These are phyloP conservation scores for Elongisporangium undulatum DNA, from an alignment of 352 stramenopile species.

Conservation along the genomic window DNA sequence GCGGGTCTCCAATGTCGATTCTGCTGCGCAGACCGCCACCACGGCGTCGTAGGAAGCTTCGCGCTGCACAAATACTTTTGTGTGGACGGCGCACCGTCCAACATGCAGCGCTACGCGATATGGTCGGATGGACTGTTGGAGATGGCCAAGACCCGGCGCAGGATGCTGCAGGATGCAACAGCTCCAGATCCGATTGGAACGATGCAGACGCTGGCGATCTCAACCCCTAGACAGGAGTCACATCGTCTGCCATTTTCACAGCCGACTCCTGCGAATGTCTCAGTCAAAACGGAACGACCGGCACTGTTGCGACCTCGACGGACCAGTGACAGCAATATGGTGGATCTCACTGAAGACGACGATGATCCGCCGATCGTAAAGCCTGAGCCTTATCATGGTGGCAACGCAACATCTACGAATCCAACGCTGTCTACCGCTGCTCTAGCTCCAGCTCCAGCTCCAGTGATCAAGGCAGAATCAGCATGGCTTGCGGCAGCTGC, in stretches of 20 bases:
- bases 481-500: neutral
- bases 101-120: conserved; percentile 34
- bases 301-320: neutral
- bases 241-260: neutral
- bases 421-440: neutral
- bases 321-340: neutral
- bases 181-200: conserved; percentile 3
- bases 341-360: conserved; percentile 29
- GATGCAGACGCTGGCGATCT: conserved; percentile 13
- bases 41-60: neutral
- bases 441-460: neutral
- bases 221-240: conserved; percentile 18
- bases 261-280: conserved; percentile 3
- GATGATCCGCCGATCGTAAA: conserved; percentile 1
- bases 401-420: conserved; percentile 1
- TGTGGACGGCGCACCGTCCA: conserved; percentile 45
- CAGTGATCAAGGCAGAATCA: conserved; percentile 6
- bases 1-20: conserved; percentile 43
- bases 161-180: conserved; percentile 12
- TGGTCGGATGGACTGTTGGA: conserved; percentile 44
- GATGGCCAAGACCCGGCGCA: conserved; percentile 29
- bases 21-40: conserved; percentile 42
- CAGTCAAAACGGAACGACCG: conserved; percentile 17
- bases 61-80: conserved; percentile 45
- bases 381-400: conserved; percentile 2